A percentile compares a stretch with the other conserved stretches of the same genome.
These are phyloP conservation scores for Pythium insidiosum DNA, from an alignment of 352 stramenopile species.

Conservation along the genomic window DNA sequence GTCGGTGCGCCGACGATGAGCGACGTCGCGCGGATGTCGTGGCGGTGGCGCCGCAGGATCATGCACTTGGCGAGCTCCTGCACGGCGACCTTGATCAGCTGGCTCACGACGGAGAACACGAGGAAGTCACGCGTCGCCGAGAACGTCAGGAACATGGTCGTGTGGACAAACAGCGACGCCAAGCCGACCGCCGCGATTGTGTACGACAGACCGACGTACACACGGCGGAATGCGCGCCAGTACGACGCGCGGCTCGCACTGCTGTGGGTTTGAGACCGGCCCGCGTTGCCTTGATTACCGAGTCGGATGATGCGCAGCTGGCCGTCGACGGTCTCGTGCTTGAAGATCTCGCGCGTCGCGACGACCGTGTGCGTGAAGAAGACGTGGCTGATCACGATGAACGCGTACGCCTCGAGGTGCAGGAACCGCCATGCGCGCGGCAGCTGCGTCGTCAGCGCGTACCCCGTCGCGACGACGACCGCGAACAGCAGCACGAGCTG, in stretches of 20 bases:
- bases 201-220: not conserved
- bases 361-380: not conserved
- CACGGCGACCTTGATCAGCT: not conserved
- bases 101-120: not conserved
- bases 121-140: not conserved
- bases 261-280: not conserved
- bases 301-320: too few species aligned
- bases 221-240: not conserved
- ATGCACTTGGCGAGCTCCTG: not conserved
- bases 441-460: not conserved
- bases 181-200: too few species aligned
- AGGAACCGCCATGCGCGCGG: not conserved
- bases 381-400: not conserved
- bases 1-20: not conserved
- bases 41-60: not conserved
- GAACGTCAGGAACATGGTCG: not conserved
- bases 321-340: not conserved
- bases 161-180: too few species aligned
- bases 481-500: too few species aligned
- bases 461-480: too few species aligned
- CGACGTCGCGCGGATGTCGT: not conserved
- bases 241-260: not conserved
- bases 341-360: not conserved
- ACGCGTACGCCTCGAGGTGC: not conserved
- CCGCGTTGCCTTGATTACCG: not conserved